Evolutionary conservation across 345 rosid species (phyloP).

Genomic region (Boechera stricta): DNA sequence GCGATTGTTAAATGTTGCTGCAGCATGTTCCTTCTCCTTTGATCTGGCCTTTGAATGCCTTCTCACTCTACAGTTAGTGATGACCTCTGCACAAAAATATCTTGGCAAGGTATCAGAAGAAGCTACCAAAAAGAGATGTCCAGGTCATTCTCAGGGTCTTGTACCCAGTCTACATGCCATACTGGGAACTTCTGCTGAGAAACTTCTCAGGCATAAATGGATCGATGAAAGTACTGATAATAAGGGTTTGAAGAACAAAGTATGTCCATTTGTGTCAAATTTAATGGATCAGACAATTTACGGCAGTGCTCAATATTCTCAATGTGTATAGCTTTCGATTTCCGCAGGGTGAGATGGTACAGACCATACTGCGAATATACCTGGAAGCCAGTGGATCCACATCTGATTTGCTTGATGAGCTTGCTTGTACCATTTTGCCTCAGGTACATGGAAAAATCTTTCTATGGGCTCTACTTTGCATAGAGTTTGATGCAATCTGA

Average conservation of each 20-base stretch:
- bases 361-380: slow-evolving; percentile 67
- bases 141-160: slow-evolving; percentile 44
- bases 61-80: slow-evolving; percentile 62
- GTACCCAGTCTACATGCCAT: slow-evolving; percentile 50
- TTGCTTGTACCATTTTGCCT: slow-evolving; percentile 73
- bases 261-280: slow-evolving; percentile 44
- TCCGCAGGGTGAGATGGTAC: slow-evolving; percentile 74
- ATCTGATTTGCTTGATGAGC: slow-evolving; percentile 65
- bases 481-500: background rate
- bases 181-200: slow-evolving; percentile 71
- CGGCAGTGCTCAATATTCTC: slow-evolving; percentile 21
- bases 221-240: slow-evolving; percentile 57
- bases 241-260: slow-evolving; percentile 79
- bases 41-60: slow-evolving; percentile 70
- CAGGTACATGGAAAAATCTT: slow-evolving; percentile 52
- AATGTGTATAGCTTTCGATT: slow-evolving; percentile 32
- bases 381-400: slow-evolving; percentile 68
- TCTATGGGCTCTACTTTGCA: background rate
- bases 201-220: slow-evolving; percentile 69
- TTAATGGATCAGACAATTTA: slow-evolving; percentile 18
- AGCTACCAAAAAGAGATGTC: slow-evolving; percentile 40
- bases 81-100: slow-evolving; percentile 52
- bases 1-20: slow-evolving; percentile 40
- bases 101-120: slow-evolving; percentile 49
- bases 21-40: slow-evolving; percentile 84